These are phyloP conservation scores for Cladosporium austrohemisphaericum DNA, from an alignment of 2,329 filamentous ascomycete species.

Conservation along the genomic window DNA sequence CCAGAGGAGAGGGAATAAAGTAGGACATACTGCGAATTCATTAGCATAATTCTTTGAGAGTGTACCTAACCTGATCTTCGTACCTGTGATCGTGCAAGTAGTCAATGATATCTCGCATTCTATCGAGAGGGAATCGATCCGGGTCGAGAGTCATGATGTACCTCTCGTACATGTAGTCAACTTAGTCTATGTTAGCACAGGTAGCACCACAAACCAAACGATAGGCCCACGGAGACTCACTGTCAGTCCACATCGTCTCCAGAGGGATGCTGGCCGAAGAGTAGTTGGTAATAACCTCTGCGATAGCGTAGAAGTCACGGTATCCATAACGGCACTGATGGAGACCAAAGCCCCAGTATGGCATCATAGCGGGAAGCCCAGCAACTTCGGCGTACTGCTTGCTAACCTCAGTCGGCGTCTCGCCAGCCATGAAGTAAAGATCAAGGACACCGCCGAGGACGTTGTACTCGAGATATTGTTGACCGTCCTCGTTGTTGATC, in stretches of 20 bases:
- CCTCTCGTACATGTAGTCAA: conserved; percentile 42
- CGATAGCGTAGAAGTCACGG: conserved; percentile 57
- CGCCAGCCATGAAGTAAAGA: conserved; percentile 51
- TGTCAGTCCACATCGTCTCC: conserved; percentile 72
- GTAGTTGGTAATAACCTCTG: conserved; percentile 64
- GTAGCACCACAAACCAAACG: neutral
- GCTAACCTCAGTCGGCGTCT: conserved; percentile 44
- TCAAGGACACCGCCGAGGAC: conserved; percentile 73
- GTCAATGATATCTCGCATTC: conserved; percentile 55
- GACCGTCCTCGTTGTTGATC: conserved; percentile 58
- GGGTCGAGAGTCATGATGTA: conserved; percentile 63
- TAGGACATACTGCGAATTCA: too few species aligned
- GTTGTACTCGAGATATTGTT: conserved; percentile 75
- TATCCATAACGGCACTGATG: conserved; percentile 43
- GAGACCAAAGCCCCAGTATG: conserved; percentile 52
- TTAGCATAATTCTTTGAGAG: too few species aligned
- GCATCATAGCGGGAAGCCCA: conserved; percentile 47
- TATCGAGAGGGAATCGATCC: conserved; percentile 57
- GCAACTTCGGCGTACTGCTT: conserved; percentile 50
- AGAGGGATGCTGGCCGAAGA: conserved; percentile 62
- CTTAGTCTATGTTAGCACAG: conserved; percentile 8
- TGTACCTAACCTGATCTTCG: too few species aligned
- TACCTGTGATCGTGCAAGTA: conserved; percentile 51
- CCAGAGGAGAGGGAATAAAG: too few species aligned
- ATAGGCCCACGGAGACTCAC: conserved; percentile 30